phyloP scores from a whole-genome alignment of 2,329 filamentous ascomycete species.

The Arthroderma sp. region DNA sequence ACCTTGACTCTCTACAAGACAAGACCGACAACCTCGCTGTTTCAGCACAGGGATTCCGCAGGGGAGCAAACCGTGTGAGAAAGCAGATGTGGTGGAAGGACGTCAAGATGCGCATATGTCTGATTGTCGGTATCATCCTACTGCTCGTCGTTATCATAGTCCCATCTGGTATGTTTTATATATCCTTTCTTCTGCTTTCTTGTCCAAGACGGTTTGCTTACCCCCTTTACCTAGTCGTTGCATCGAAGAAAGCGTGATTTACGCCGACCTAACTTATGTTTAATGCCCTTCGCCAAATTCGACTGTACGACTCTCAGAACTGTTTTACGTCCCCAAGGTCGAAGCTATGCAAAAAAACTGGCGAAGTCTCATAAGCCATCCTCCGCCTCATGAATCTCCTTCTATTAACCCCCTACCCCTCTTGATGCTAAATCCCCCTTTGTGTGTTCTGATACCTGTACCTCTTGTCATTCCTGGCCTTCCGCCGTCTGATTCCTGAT shows the following conservation, averaged over 20 bases:
- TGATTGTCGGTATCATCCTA: constrained; percentile 81
- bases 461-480: neutral
- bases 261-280: neutral
- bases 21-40: constrained; percentile 87
- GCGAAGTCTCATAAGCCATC: neutral
- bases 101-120: constrained; percentile 99
- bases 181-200: neutral
- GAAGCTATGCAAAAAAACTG: neutral
- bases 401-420: neutral
- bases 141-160: constrained; percentile 90
- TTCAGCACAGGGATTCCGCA: constrained; percentile 89
- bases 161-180: constrained; percentile 57
- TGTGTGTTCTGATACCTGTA: neutral
- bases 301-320: neutral
- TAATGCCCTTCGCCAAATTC: neutral
- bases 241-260: neutral
- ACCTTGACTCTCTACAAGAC: constrained; percentile 76
- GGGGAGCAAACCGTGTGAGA: constrained; percentile 88
- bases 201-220: neutral
- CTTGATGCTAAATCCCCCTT: neutral
- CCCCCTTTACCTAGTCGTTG: neutral
- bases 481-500: neutral
- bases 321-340: neutral
- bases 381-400: neutral
- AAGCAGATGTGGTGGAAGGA: constrained; percentile 99